Evolutionary conservation across 1,284 basidiomycete genomes (phyloP).

Genomic region (Ceratobasidium theobromae): DNA sequence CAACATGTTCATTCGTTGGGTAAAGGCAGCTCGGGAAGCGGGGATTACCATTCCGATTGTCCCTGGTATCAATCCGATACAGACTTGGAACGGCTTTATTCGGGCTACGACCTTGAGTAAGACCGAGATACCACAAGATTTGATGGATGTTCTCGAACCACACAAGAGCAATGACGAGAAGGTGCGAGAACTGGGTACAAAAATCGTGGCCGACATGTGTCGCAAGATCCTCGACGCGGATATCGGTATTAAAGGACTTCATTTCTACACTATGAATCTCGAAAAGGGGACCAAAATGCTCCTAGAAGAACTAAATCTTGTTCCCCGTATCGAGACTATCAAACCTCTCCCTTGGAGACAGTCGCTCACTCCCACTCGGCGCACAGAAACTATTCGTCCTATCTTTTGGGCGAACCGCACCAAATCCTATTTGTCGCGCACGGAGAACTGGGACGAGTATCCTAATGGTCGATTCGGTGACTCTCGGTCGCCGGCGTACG

Average conservation of each 20-base stretch:
- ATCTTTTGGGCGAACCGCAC: constrained; percentile 96
- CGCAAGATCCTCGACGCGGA: constrained; percentile 72
- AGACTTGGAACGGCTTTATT: constrained; percentile 96
- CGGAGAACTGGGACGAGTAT: constrained; percentile 98
- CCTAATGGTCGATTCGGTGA: constrained; percentile 99
- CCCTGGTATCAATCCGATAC: constrained; percentile 95
- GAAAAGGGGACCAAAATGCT: constrained; percentile 95
- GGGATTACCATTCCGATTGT: constrained; percentile 95
- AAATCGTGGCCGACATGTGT: constrained; percentile 88
- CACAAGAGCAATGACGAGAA: constrained; percentile 90
- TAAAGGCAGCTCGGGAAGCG: constrained; percentile 74
- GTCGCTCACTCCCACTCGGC: constrained; percentile 84
- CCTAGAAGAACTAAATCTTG: constrained; percentile 82
- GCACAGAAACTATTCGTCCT: constrained; percentile 86
- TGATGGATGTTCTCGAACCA: constrained; percentile 82
- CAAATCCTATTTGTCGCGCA: constrained; percentile 88
- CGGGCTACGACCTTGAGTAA: constrained; percentile 88
- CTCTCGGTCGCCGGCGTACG: constrained; percentile 93
- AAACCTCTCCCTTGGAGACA: constrained; percentile 93
- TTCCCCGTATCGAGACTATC: constrained; percentile 81
- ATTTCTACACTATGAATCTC: constrained; percentile 98
- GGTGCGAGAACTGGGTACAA: constrained; percentile 85
- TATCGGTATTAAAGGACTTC: constrained; percentile 82
- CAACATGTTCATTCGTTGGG: constrained; percentile 83
- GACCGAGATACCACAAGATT: constrained; percentile 77